Percentiles rank a stretch among this genome's conserved stretches.
These are phyloP conservation scores for Sarocladiaceae sp. DNA, from an alignment of 2,329 filamentous ascomycete species.

Conservation along the genomic window DNA sequence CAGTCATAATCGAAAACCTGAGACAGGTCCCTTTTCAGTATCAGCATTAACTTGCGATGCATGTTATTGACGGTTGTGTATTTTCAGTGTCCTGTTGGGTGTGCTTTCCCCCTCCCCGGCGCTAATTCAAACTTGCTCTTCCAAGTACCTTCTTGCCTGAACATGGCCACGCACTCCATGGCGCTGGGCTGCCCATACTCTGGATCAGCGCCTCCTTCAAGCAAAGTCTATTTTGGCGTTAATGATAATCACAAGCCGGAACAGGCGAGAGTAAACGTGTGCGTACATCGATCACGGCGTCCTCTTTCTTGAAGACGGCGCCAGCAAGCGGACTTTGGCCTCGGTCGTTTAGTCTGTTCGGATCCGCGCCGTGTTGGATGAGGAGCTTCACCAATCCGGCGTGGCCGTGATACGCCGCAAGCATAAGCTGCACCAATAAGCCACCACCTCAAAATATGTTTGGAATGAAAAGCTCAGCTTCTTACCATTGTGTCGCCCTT, in stretches of 20 bases:
- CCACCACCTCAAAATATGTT: not conserved
- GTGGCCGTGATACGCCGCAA: constrained; percentile 67
- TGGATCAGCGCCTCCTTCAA: constrained; percentile 51
- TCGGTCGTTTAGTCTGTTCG: constrained; percentile 63
- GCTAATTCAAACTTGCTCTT: constrained; percentile 44
- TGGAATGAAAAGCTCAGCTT: constrained; percentile 25
- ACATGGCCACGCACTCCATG: constrained; percentile 43
- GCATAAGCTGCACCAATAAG: constrained; percentile 48
- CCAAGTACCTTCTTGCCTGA: constrained; percentile 50
- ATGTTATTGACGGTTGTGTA: no score
- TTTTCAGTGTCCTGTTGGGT: constrained; percentile 8
- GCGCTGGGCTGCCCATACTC: constrained; percentile 47
- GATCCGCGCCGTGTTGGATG: constrained; percentile 58
- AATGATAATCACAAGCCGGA: not conserved
- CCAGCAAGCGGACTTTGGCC: constrained; percentile 68
- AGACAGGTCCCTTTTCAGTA: no score
- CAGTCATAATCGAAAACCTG: no score
- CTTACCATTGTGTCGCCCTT: constrained; percentile 63
- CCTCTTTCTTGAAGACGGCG: constrained; percentile 68
- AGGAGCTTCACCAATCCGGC: constrained; percentile 56
- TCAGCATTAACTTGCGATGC: no score
- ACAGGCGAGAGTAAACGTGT: no score
- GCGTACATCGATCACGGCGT: constrained; percentile 55
- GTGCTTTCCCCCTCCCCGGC: constrained; percentile 41
- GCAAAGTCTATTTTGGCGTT: no score